Evolutionary conservation across 306 rosid species (phyloP), one percentile per base, ranked within the genome.

Genomic region (Pterocarpus santalinus): DNA sequence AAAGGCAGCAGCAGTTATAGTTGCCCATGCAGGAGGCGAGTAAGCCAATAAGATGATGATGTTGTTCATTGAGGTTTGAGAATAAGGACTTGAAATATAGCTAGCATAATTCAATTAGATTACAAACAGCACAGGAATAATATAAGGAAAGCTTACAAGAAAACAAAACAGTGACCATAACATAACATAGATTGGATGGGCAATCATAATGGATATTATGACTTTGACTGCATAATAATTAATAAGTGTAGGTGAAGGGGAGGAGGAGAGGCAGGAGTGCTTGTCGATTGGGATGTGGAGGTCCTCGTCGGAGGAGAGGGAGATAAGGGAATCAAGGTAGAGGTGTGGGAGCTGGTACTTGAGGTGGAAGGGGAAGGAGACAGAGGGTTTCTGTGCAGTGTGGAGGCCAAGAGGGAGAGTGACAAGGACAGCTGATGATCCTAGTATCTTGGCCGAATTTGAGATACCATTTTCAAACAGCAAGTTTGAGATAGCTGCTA

Each of bases 391-490:
- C 17, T 52, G 58, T 52, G 58, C 5, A 52, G 17, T 52, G 58
- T 52, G 17, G 58, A 52, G 58, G 58, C 58, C 58, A 52, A 52
- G 58, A 52, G 58, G 58, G 16, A 52, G 58, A 52, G 16, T 5
- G 17, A 43, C 1, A 8, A 8, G 47, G 10, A 43, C 2, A 15
- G 58, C 17, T 69, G 97, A 93, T 47, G 94, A 90, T 69, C 99
- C 97, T 53, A 93, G 88, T 78, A 90, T 89, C 83, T 94, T 91
- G 75, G 91, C 85, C 43, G 99, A 88, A 80, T 93, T 90, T 79
- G 97, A 90, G 88, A 93, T 83, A 61, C 99, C 97, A 88, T 89
- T 90, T 93, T 95, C 99, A 46, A 90, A 95, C 91, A 95, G 85
- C 90, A 95, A 88, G 82, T 91, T 93, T 80, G 97, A 92, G 85